phyloP scores from a whole-genome alignment of 75 land plant species.

The Azolla pinnata region DNA sequence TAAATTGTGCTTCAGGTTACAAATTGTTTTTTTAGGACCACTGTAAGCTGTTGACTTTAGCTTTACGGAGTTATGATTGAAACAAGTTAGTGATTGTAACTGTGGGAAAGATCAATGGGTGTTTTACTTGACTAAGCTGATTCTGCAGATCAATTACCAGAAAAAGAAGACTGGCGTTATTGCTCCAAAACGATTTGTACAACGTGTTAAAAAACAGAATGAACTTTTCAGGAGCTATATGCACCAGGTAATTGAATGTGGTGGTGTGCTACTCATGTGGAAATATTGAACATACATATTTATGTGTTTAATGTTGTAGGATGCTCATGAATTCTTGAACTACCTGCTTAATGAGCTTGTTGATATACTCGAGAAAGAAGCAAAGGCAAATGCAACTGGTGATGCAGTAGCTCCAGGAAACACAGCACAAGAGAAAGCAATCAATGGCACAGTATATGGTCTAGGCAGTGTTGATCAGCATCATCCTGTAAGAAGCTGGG shows the following conservation, averaged over 20 bases:
- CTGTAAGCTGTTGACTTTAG: no score
- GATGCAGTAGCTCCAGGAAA: conserved; percentile 16
- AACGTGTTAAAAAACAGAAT: conserved; percentile 88
- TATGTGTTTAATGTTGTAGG: conserved; percentile 43
- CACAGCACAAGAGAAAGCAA: conserved; percentile 30
- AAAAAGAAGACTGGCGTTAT: conserved; percentile 98
- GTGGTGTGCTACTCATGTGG: background rate
- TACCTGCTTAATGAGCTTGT: conserved; percentile 90
- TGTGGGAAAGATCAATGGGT: background rate
- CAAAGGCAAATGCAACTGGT: conserved; percentile 32
- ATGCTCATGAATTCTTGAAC: conserved; percentile 98
- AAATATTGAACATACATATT: background rate
- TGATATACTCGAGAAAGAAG: conserved; percentile 88
- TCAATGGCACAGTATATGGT: conserved; percentile 52
- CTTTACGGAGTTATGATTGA: no score
- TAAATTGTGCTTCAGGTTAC: no score
- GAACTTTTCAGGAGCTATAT: conserved; percentile 93
- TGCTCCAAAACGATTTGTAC: conserved; percentile 93
- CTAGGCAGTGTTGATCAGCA: conserved; percentile 51
- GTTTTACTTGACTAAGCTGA: background rate
- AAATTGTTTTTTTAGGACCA: no score
- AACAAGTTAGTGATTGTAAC: no score
- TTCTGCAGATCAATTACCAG: conserved; percentile 78
- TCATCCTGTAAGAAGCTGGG: conserved; percentile 77
- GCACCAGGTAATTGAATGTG: conserved; percentile 66